Evolutionary conservation across 495 filamentous ascomycete genomes (phyloP), one percentile per base, ranked within the genome.

Genomic region (Chaetomium cochliodes): DNA sequence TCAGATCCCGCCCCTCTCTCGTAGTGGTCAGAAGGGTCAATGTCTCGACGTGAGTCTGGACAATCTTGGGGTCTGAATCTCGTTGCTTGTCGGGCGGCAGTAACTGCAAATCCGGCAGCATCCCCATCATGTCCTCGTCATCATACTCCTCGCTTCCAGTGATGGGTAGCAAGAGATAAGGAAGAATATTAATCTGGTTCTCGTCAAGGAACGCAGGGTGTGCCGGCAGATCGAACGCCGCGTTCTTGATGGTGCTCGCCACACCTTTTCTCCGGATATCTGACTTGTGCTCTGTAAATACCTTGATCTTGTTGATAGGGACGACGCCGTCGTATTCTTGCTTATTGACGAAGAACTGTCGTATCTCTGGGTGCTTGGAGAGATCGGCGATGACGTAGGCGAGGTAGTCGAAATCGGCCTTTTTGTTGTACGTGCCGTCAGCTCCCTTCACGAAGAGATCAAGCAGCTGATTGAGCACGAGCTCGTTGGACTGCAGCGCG

Each of bases 391-490:
- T 94, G 53, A 97, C 78, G 72, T 97, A 98, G 25, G 92, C 85
- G 12, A 98, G 82, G 73, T 97, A 96, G 76, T 98, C 92, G 73
- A 85, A 98, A 73, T 90, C 85, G 67, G 92, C 92, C n/a, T 89
- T 62, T 69, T 90, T 87, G 79, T 98, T 98, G 71, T 93, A 90
- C 3, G 79, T 77, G 0, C 88, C 89, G 62, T 90, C 87, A 4
- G 90, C 86, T 15, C 93, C 93, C 77, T 92, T 92, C 62, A 98
- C 96, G 72, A 98, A 98, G 70, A 93, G 88, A 73, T 97, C 94
- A 69, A 98, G 88, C 22, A 98, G 78, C 72, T 98, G 96, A 73
- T 96, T 91, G 57, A 97, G 85, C 15, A 89, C 89, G 49, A 86
- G 79, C 37, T 87, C 81, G 5, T 89, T 88, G 4, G 92, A 92